A percentile compares a stretch with the other conserved stretches of the same genome.
phyloP scores from a whole-genome alignment of 108 stramenopile genomes.

The Conticribra guillardii region DNA sequence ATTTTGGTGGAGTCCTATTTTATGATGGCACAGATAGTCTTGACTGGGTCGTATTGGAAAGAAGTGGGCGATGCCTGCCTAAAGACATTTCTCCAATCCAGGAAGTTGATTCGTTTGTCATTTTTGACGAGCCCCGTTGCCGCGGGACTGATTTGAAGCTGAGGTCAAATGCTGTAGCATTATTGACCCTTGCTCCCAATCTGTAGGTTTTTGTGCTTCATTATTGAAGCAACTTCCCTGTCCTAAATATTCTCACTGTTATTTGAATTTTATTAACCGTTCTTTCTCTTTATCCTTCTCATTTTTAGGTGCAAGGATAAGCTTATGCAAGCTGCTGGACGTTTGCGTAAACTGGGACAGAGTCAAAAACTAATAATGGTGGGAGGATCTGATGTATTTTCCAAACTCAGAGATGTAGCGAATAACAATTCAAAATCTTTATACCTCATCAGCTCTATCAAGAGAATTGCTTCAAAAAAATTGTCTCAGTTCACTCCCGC shows the following conservation, averaged over 20 bases:
- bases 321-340: conserved; percentile 66
- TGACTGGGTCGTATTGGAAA: conserved; percentile 54
- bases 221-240: too few relatives aligned
- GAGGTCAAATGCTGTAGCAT: conserved; percentile 42
- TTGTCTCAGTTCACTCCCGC: conserved; percentile 9
- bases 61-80: conserved; percentile 40
- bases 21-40: conserved; percentile 26
- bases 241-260: too few relatives aligned
- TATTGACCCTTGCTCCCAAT: conserved; percentile 59
- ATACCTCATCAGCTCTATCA: too few relatives aligned
- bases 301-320: conserved; percentile 61
- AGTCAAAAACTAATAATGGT: conserved; percentile 52
- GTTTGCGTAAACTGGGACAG: conserved; percentile 52
- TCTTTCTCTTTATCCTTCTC: too few relatives aligned
- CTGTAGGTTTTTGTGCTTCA: too few relatives aligned
- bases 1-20: conserved; percentile 34
- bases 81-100: conserved; percentile 41
- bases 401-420: conserved; percentile 26
- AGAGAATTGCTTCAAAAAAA: background rate
- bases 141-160: conserved; percentile 68
- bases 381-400: conserved; percentile 46
- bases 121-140: conserved; percentile 69
- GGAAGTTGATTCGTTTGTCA: conserved; percentile 50
- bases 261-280: too few relatives aligned
- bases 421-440: too few relatives aligned